phyloP scores from a whole-genome alignment of 2,329 filamentous ascomycete genomes.

The Aspergillus nomiae region DNA sequence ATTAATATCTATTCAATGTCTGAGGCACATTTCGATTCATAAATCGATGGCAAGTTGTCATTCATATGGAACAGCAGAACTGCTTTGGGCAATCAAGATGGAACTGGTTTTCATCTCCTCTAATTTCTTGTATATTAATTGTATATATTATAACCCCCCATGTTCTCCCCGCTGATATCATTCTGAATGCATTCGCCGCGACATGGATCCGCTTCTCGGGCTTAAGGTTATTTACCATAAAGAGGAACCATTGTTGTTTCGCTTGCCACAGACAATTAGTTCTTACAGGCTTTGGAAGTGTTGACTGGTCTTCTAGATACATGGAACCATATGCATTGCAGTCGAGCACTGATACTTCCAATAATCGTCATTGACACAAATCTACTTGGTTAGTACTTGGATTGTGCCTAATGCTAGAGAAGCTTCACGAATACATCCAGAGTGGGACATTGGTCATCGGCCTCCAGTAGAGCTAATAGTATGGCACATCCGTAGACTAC shows the following conservation, averaged over 20 bases:
- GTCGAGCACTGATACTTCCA: no score
- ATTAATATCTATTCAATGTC: slow-evolving; percentile 34
- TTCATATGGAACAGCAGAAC: not conserved
- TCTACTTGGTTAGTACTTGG: no score
- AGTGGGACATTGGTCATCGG: no score
- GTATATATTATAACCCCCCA: not conserved
- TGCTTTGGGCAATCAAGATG: not conserved
- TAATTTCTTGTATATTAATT: no score
- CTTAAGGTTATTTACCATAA: not conserved
- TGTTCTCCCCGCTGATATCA: not conserved
- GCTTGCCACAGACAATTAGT: no score
- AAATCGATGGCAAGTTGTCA: slow-evolving; percentile 19
- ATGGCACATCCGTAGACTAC: no score
- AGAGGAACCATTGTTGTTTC: no score
- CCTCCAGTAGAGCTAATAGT: not conserved
- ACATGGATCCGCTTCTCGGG: not conserved
- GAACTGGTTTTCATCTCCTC: no score
- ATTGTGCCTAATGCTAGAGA: no score
- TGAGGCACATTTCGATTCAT: slow-evolving; percentile 34
- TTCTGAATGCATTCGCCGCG: not conserved
- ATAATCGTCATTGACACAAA: no score
- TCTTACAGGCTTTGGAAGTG: not conserved
- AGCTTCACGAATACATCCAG: no score
- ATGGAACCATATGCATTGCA: no score
- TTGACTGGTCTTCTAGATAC: not conserved